Evolutionary conservation across 2,329 filamentous ascomycete species (phyloP), one percentile per base, ranked within the genome.

Genomic region (Sarocladium oryzae): DNA sequence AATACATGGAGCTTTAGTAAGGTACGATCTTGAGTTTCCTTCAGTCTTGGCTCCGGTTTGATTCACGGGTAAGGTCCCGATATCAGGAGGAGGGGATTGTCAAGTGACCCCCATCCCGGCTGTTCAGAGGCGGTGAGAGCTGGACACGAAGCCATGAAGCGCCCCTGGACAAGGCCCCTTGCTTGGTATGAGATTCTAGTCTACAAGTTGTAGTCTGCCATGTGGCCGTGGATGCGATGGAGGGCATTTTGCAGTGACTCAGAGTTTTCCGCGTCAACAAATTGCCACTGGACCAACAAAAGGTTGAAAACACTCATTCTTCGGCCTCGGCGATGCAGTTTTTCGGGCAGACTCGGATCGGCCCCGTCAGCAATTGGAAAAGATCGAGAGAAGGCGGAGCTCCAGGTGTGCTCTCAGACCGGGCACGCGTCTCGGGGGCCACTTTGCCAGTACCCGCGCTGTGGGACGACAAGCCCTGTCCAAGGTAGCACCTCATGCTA

Each of bases 1-100:
- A 68, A 72, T 48, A 73, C 69, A 11, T 72, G 66, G 64, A 71
- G 61, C 56, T 69, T 72, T 52, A 69, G 69, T 59, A 68, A 65
- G 65, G 67, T 70, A 55, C 60, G 63, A 54, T 52, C 10, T n/a
- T 11, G n/a, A 36, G 40, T 28, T 50, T 35, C 21, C 24, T 37
- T 16, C 13, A 20, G 54, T 52, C 51, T 49, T 52, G 40, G 43
- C 16, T 20, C 28, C 15, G 43, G 26, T 21, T 16, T 21, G n/a
- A 20, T 45, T 4, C 43, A 38, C 40, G 15, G 15, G 11, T 26
- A 21, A n/a, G 18, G 24, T 11, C 21, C 35, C 5, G 35, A 20
- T 15, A 16, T 15, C 18, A 18, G 23, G 18, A 28, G 24, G 43
- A 38, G 35, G 33, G 24, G 26, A 33, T 48, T 23, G 15, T 48